phyloP scores from a whole-genome alignment of 163 green algal genomes.

The Scenedesmus sp. region DNA sequence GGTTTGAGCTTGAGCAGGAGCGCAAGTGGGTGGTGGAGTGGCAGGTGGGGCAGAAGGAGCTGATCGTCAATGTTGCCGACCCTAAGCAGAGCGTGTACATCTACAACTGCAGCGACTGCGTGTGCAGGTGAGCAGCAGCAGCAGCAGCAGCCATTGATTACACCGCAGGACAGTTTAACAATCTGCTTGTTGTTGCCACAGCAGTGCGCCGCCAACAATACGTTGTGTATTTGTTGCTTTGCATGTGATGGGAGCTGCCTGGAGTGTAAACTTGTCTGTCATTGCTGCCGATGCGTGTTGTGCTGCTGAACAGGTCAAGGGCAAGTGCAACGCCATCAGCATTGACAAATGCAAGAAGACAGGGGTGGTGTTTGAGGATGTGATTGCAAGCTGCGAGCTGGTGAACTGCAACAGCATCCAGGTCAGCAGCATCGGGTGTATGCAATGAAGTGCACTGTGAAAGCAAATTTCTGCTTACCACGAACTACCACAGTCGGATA shows the following conservation, averaged over 20 bases:
- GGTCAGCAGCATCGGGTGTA: conserved; percentile 4
- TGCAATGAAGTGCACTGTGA: no score
- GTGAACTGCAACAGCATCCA: conserved; percentile 88
- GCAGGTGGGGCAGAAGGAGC: conserved; percentile 74
- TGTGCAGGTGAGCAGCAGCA: conserved; percentile 82
- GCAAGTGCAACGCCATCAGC: conserved; percentile 93
- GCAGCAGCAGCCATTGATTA: not conserved
- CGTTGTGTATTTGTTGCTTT: not conserved
- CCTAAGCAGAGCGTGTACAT: conserved; percentile 95
- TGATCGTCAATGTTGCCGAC: conserved; percentile 82
- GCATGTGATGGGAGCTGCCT: not conserved
- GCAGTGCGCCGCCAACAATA: not conserved
- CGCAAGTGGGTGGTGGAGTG: conserved; percentile 95
- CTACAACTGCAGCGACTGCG: conserved; percentile 87
- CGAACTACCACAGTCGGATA: no score
- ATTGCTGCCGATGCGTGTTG: not conserved
- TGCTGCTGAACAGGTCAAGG: conserved; percentile 76
- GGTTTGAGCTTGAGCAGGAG: conserved; percentile 85
- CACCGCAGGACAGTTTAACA: no score
- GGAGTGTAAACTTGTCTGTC: not conserved
- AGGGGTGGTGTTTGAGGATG: conserved; percentile 85
- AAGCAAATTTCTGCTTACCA: no score
- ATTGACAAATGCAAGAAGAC: conserved; percentile 84
- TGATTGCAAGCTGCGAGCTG: conserved; percentile 86
- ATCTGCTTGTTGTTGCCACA: not conserved